Evolutionary conservation across 176 grass and related monocot genomes (phyloP).

Genomic region (Cocos nucifera): DNA sequence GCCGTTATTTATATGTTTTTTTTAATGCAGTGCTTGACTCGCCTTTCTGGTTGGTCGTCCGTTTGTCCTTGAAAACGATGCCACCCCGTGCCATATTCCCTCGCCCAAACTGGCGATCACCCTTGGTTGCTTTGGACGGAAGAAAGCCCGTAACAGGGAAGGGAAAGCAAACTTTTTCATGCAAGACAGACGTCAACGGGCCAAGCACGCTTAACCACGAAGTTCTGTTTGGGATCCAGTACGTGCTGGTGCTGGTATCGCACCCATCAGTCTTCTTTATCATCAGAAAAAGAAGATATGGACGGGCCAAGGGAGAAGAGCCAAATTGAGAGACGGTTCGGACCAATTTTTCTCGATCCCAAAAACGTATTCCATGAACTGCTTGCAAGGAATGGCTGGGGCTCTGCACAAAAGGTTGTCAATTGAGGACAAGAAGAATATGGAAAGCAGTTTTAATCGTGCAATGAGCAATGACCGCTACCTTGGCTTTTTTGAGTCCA

Average conservation of each 20-base stretch:
- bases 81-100: constrained; percentile 30
- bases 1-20: constrained; percentile 14
- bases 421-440: constrained; percentile 17
- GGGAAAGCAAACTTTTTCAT: neutral
- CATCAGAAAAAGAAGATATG: too few species aligned
- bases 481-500: too few species aligned
- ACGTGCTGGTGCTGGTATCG: too few species aligned
- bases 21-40: constrained; percentile 11
- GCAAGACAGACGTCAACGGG: neutral
- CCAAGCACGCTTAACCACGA: neutral
- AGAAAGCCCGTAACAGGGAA: neutral
- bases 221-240: neutral
- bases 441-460: constrained; percentile 12
- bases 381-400: constrained; percentile 2
- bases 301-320: too few species aligned
- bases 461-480: too few species aligned
- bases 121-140: constrained; percentile 5
- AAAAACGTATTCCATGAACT: neutral
- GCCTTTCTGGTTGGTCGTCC: constrained; percentile 28
- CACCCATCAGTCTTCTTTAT: too few species aligned
- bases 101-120: neutral
- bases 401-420: constrained; percentile 4
- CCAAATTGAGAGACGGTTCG: constrained; percentile 8
- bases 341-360: neutral
- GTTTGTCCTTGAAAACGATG: constrained; percentile 48